Evolutionary conservation across 768 basidiomycete genomes (phyloP), one percentile per base, ranked within the genome.

Genomic region (Russula sp.): DNA sequence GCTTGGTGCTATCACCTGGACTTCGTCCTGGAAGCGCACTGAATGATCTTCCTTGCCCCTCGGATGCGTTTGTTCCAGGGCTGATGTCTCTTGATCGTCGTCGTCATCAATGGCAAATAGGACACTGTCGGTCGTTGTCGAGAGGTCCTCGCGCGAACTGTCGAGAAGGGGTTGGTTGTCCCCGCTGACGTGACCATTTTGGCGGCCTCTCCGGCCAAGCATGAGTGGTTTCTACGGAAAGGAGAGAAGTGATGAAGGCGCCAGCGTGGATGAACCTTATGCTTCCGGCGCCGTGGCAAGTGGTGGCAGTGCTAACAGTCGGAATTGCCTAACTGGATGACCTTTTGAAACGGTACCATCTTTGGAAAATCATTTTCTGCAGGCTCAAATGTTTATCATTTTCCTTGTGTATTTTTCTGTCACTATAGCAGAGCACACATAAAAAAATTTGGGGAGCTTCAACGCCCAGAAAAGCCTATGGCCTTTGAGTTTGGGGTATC

Each of bases 1-100:
- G 6, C 87, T 78, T 0, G 86, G 87, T 4, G 79, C 81, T 68
- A 88, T 84, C 49, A 88, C 80, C 64, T 87, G 84, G 1, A 88
- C 84, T 40, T 85, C 80, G 55, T 91, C 86, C 63, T 82, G 76
- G 70, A 90, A 89, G 49, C 84, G 78, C 45, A 90, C 87, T 0
- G 62, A 39, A 22, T 64, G 75, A 69, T 53, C 75, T 55, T 50
- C 14, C 45, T 59, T 58, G 61, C 14, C 62, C 59, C 42, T 39
- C 0, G 57, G 45, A 31, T 49, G 62, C 31, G 49, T 39, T 1
- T 27, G 48, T 13, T 68, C 73, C 22, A 75, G 63, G 16, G 75
- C 73, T 11, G 70, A 77, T 20, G 71, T 73, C 62, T 77, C 75
- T 4, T 72, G 68, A 20, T 70, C 74, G n/a, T 79, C 79, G 61